Conservation (phyloP, 257 asterid species). For the Solanum okadae region DNA sequence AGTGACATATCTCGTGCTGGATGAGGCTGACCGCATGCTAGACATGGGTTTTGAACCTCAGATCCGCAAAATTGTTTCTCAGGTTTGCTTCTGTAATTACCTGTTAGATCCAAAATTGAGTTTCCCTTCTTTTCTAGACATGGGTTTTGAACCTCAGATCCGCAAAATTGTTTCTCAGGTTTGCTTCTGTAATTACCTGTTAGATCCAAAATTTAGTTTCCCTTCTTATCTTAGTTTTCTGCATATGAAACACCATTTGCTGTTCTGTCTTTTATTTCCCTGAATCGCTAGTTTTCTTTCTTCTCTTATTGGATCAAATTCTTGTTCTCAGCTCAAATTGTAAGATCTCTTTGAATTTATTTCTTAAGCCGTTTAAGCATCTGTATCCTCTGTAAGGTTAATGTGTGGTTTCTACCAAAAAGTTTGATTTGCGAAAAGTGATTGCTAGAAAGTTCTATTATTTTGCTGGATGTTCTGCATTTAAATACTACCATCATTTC, state of each 20-base stretch:
- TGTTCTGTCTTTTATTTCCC: background rate
- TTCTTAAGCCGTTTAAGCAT: background rate
- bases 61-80: background rate
- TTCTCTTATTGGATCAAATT: background rate
- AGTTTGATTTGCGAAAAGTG: background rate
- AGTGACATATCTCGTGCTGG: slow-evolving; percentile 1
- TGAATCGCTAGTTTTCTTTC: background rate
- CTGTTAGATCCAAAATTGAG: background rate
- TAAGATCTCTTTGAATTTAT: background rate
- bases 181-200: background rate
- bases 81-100: background rate
- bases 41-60: slow-evolving; percentile 6
- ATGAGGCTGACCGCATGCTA: slow-evolving; percentile 3
- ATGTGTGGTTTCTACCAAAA: background rate
- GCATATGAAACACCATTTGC: background rate
- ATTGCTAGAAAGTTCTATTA: background rate
- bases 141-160: background rate
- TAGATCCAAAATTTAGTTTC: background rate
- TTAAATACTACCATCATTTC: background rate
- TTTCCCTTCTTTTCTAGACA: background rate
- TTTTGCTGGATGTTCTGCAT: background rate
- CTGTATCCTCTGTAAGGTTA: background rate
- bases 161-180: background rate
- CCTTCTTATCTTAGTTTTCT: background rate
- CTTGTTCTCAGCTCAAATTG: background rate